Base-by-base conservation (phyloP, 441 rosid genomes). In the Eutrema salsugineum region DNA sequence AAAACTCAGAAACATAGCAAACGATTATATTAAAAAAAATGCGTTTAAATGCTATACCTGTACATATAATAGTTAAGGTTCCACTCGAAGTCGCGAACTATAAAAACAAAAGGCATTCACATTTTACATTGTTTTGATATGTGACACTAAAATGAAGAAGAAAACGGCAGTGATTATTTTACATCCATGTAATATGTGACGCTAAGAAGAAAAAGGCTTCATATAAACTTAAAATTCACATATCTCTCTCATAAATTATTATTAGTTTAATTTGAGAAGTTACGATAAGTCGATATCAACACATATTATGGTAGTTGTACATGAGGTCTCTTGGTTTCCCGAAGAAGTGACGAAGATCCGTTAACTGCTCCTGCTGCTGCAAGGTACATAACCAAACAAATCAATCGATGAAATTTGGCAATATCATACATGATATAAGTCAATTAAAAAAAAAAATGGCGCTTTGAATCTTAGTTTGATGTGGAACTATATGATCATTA, bases 291-390 rank as follows among this genome's bases (percentile, higher is more conserved):
- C 3, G 3, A 15, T 19, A 44, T 75, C 63, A 59, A 69, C 77
- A 67, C 56, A 63, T 71, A 56, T 56, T 73, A 20, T 56, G 71
- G 44, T 54, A 78, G 80, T 70, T 72, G 57, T 73, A 76, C 66
- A 55, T 39, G 66, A 70, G 47, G 65, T 86, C 83, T 81, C 80
- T 79, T 71, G 81, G 70, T 62, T 79, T 81, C 74, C 55, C 59
- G 10, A 63, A 77, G 64, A 77, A 71, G 12, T 80, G 83, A 32
- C 28, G 71, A 49, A 72, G 78, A 38, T 83, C 86, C 58, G 70
- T 27, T 40, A 79, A 57, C 46, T 81, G 84, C 51, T 83, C 76
- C 82, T 86, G 91, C 81, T 69, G 48, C 63, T 66, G 73, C 73
- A 72, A 57, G 16, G 27, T 19, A 24, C 36, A 56, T 17, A 68